A percentile compares a stretch with the other conserved stretches of the same genome.
Evolutionary conservation across 2,329 filamentous ascomycete genomes (phyloP).

Genomic region (Paracoccidioides lutzii): DNA sequence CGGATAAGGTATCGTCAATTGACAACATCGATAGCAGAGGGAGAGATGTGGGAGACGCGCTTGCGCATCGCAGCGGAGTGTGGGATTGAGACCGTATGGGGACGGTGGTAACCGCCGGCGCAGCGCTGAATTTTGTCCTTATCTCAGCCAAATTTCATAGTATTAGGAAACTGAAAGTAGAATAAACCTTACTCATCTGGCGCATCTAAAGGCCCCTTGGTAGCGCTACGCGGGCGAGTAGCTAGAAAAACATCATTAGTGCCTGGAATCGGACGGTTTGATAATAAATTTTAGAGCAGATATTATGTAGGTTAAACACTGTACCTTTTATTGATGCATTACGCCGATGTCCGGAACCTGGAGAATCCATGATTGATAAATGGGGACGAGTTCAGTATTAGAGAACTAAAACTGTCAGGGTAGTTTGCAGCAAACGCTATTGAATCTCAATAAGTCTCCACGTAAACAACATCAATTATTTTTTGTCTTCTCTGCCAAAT

Average conservation of each 20-base stretch:
- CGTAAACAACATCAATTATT: not conserved
- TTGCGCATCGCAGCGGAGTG: not conserved
- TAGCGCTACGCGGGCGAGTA: conserved; percentile 38
- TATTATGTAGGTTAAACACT: not conserved
- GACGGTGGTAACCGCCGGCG: not conserved
- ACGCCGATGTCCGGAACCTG: conserved; percentile 20
- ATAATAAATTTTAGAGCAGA: conserved; percentile 9
- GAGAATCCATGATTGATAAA: conserved; percentile 13
- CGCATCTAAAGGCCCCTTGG: conserved; percentile 64
- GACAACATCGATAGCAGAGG: not conserved
- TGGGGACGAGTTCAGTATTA: not conserved
- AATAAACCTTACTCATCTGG: conserved; percentile 47
- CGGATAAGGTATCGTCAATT: not conserved
- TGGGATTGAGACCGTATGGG: not conserved
- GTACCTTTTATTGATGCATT: conserved; percentile 26
- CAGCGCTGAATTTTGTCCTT: not conserved
- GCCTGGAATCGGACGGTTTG: not conserved
- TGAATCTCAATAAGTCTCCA: not conserved
- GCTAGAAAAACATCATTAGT: conserved; percentile 16
- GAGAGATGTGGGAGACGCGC: not conserved
- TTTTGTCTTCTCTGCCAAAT: too few species aligned
- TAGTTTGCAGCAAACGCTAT: not conserved
- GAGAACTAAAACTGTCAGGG: too few species aligned
- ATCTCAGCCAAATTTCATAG: not conserved
- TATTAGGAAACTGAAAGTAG: conserved; percentile 1